Evolutionary conservation across 2,329 filamentous ascomycete genomes (phyloP).

Genomic region (Fusarium stilboides): DNA sequence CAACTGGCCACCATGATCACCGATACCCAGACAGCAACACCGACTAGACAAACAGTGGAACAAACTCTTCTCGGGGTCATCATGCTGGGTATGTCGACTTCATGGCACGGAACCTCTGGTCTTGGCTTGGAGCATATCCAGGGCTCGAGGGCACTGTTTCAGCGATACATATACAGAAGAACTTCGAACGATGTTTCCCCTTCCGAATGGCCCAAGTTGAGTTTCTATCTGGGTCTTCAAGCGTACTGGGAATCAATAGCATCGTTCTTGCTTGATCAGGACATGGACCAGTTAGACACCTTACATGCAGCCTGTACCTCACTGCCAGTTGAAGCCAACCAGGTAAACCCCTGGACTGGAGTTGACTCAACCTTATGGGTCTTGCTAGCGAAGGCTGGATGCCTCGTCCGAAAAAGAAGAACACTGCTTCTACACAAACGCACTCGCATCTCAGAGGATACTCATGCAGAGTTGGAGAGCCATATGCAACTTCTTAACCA

Average conservation of each 20-base stretch:
- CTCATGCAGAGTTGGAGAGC: neutral
- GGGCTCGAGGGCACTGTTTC: neutral
- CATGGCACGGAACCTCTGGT: neutral
- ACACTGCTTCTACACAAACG: neutral
- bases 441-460: neutral
- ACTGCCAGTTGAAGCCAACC: no score
- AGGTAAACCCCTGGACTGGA: neutral
- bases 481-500: no score
- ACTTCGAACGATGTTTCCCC: neutral
- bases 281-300: neutral
- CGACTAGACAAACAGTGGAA: neutral
- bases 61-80: neutral
- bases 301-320: neutral
- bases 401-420: neutral
- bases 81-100: neutral
- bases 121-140: neutral
- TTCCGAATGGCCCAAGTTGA: neutral
- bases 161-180: neutral
- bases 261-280: neutral
- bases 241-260: neutral
- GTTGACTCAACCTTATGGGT: neutral
- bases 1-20: neutral
- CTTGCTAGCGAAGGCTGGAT: neutral
- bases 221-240: neutral
- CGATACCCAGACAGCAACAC: neutral